Evolutionary conservation across 352 stramenopile species (phyloP).

Genomic region (Phytopythium sindhum): DNA sequence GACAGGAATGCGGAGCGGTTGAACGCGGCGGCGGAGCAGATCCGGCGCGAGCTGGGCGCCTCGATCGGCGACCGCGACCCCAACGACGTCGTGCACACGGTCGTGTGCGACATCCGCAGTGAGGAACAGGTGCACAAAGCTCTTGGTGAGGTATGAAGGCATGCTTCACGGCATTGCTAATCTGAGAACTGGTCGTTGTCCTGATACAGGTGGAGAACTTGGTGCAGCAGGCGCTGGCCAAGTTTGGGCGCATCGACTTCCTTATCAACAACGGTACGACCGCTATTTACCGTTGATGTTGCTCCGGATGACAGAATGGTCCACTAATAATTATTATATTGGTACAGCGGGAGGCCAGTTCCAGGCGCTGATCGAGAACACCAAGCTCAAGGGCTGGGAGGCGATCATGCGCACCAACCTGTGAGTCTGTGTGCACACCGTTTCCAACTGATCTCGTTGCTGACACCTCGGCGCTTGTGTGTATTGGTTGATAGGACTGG

Average conservation of each 20-base stretch:
- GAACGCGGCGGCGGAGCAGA: slow-evolving; percentile 43
- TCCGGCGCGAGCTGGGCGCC: slow-evolving; percentile 36
- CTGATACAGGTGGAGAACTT: slow-evolving; percentile 2
- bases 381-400: slow-evolving; percentile 87
- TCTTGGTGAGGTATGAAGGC: neutral
- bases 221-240: slow-evolving; percentile 17
- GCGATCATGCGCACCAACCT: slow-evolving; percentile 92
- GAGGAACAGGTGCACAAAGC: slow-evolving; percentile 42
- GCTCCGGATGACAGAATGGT: neutral
- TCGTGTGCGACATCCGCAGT: slow-evolving; percentile 60
- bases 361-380: slow-evolving; percentile 77
- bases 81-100: slow-evolving; percentile 29
- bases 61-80: slow-evolving; percentile 14
- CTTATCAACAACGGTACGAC: slow-evolving; percentile 87
- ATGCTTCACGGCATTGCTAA: neutral
- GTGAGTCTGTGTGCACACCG: slow-evolving; percentile 15
- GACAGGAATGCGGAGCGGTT: slow-evolving; percentile 51
- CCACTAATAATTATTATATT: neutral
- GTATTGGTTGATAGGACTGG: slow-evolving; percentile 35
- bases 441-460: neutral
- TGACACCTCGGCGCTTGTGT: neutral
- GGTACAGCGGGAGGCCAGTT: slow-evolving; percentile 86
- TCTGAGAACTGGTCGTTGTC: neutral
- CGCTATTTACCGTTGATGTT: slow-evolving; percentile 1
- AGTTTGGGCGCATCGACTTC: slow-evolving; percentile 81